Evolutionary conservation across 2,329 filamentous ascomycete species (phyloP).

Genomic region (Neobulgaria alba): DNA sequence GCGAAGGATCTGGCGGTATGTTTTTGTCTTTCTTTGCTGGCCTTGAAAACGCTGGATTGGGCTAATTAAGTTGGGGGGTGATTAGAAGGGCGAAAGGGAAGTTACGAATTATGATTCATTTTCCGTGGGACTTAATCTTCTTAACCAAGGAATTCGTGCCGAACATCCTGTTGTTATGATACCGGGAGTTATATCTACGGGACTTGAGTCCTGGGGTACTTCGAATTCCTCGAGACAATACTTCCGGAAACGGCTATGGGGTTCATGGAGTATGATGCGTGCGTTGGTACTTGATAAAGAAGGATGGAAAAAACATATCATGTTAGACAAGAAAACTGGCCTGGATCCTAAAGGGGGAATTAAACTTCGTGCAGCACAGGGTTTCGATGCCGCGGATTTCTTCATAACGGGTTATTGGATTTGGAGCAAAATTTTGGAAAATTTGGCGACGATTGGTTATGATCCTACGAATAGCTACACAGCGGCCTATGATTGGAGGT

Average conservation of each 20-base stretch:
- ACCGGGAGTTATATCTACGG: slow-evolving; percentile 93
- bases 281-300: slow-evolving; percentile 90
- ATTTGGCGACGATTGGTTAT: slow-evolving; percentile 90
- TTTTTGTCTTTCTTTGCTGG: too few relatives aligned
- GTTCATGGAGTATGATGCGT: slow-evolving; percentile 98
- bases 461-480: slow-evolving; percentile 72
- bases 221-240: slow-evolving; percentile 77
- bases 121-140: slow-evolving; percentile 76
- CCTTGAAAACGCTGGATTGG: too few relatives aligned
- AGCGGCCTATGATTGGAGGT: slow-evolving; percentile 79
- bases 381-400: slow-evolving; percentile 96
- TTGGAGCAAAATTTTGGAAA: slow-evolving; percentile 92
- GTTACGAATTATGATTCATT: slow-evolving; percentile 91
- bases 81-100: slow-evolving; percentile 74
- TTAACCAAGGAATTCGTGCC: slow-evolving; percentile 69
- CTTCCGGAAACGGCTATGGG: slow-evolving; percentile 92
- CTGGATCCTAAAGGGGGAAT: slow-evolving; percentile 75
- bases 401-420: slow-evolving; percentile 94
- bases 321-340: slow-evolving; percentile 87
- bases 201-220: slow-evolving; percentile 94
- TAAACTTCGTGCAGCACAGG: slow-evolving; percentile 87
- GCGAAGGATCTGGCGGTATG: slow-evolving; percentile 73
- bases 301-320: slow-evolving; percentile 90
- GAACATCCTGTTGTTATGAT: slow-evolving; percentile 94
- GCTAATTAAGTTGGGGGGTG: too few relatives aligned